Evolutionary conservation across 1,284 basidiomycete genomes (phyloP), one percentile per base, ranked within the genome.

Genomic region (Leccinum subrobustum): DNA sequence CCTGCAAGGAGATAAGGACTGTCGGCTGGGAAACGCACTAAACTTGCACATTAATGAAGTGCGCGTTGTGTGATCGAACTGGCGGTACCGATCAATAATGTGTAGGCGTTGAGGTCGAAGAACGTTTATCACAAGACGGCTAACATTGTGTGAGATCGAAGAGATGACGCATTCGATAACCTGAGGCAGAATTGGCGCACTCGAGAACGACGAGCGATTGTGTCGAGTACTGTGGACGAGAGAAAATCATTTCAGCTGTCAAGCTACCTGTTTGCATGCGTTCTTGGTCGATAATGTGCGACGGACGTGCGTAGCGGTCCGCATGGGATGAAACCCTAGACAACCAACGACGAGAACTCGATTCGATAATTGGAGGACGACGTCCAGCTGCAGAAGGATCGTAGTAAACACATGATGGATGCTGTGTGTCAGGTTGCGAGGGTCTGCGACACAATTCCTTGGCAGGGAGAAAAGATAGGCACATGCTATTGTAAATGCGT

Each of bases 171-270:
- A 50, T 57, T 44, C 16, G 4, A 52, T 27, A 37, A 11, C 61
- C 54, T 18, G 47, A 14, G 12, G 62, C 63, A 7, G 39, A 68
- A 67, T 54, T 63, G 6, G 48, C 62, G 39, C 58, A 51, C 58
- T 52, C 37, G 56, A 52, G 31, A 29, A 33, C 18, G 35, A 31
- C 31, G 18, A 50, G 47, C 29, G 23, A 25, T 18, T 33, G 27
- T 52, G 27, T 37, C 42, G 48, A 37, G 23, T 53, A 18, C 52
- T 23, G 35, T 9, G 56, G 27, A n/a, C 9, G 18, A 44, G 16
- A 47, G 31, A 39, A n/a, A 51, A 25, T 53, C 48, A 31, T 54
- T 25, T 47, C n/a, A 31, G 37, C 12, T 23, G 44, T 29, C 29
- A 25, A 8, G 4, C 16, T 29, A 60, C 47, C 50, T 23, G 25